A percentile compares a stretch with the other conserved stretches of the same genome.
These are phyloP conservation scores for Podaxis mareebaensis DNA, from an alignment of 768 basidiomycete species.

Conservation along the genomic window DNA sequence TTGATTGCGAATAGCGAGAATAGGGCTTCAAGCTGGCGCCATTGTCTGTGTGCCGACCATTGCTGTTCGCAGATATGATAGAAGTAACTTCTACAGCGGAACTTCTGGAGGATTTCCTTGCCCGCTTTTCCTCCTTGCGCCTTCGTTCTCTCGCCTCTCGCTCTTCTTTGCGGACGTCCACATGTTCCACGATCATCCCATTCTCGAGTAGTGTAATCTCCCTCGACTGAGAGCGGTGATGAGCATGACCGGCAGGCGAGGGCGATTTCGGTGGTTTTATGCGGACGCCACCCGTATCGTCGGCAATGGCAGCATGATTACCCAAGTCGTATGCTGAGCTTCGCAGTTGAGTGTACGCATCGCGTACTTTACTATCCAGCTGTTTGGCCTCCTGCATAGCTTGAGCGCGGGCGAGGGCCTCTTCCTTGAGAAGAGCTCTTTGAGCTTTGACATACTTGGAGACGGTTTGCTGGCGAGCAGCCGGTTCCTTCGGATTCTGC, in stretches of 20 bases:
- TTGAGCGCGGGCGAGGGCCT: conserved; percentile 74
- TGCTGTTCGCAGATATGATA: conserved; percentile 66
- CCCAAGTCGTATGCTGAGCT: conserved; percentile 77
- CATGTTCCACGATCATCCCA: conserved; percentile 87
- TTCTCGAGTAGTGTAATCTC: conserved; percentile 84
- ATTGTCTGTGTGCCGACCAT: conserved; percentile 55
- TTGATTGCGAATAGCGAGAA: conserved; percentile 60
- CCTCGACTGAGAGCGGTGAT: conserved; percentile 56
- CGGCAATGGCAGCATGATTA: conserved; percentile 43
- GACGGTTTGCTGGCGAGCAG: conserved; percentile 81
- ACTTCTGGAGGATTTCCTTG: conserved; percentile 72
- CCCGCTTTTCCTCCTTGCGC: conserved; percentile 69
- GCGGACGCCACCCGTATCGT: conserved; percentile 67
- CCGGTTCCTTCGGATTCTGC: conserved; percentile 90
- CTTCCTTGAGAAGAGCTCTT: conserved; percentile 76
- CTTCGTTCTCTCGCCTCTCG: conserved; percentile 70
- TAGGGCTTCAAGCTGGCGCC: conserved; percentile 49
- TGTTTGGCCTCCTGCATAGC: conserved; percentile 78
- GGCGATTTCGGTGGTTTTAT: conserved; percentile 62
- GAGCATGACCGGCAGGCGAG: conserved; percentile 22
- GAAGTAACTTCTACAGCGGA: conserved; percentile 74
- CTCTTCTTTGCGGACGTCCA: conserved; percentile 80
- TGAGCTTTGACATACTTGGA: conserved; percentile 83
- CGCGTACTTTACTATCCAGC: conserved; percentile 75
- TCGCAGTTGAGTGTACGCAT: conserved; percentile 77